A percentile compares a stretch with the other conserved stretches of the same genome.
Conservation (phyloP, 371 early-diverging fungal species). For the Lichtheimia ramosa region DNA sequence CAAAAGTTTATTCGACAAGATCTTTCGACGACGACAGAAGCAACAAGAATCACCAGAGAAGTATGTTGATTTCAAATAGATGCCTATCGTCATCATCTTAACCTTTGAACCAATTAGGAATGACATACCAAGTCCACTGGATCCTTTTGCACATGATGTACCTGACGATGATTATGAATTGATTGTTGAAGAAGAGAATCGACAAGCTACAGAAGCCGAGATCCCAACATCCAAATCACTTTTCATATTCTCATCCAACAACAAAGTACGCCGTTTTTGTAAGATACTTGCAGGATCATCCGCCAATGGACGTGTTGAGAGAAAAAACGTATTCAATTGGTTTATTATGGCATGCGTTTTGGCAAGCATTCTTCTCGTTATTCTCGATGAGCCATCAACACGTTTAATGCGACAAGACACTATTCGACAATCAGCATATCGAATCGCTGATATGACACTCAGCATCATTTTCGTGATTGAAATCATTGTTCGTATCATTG, state of each 20-base stretch:
- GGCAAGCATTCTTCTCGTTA: slow-evolving; percentile 55
- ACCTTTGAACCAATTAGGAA: too few relatives aligned
- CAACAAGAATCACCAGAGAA: slow-evolving; percentile 1
- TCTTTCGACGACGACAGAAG: not conserved
- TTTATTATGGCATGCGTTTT: slow-evolving; percentile 60
- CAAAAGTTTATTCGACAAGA: not conserved
- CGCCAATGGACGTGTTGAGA: slow-evolving; percentile 35
- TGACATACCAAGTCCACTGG: too few relatives aligned
- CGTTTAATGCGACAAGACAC: slow-evolving; percentile 33
- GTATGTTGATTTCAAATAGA: not conserved
- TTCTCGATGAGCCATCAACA: slow-evolving; percentile 59
- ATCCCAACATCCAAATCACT: slow-evolving; percentile 28
- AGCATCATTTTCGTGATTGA: slow-evolving; percentile 54
- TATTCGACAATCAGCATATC: slow-evolving; percentile 26
- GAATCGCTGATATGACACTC: slow-evolving; percentile 45
- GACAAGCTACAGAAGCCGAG: slow-evolving; percentile 25
- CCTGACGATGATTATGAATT: slow-evolving; percentile 37
- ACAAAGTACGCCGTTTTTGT: slow-evolving; percentile 35
- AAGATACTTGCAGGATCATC: slow-evolving; percentile 39
- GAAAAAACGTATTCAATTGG: slow-evolving; percentile 55
- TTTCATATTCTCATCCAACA: slow-evolving; percentile 36
- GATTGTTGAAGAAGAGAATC: slow-evolving; percentile 47
- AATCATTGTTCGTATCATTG: slow-evolving; percentile 51
- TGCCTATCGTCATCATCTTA: too few relatives aligned
- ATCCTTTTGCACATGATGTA: too few relatives aligned